Evolutionary conservation across 108 stramenopile genomes (phyloP).

Genomic region (Fragilaria crotonensis): DNA sequence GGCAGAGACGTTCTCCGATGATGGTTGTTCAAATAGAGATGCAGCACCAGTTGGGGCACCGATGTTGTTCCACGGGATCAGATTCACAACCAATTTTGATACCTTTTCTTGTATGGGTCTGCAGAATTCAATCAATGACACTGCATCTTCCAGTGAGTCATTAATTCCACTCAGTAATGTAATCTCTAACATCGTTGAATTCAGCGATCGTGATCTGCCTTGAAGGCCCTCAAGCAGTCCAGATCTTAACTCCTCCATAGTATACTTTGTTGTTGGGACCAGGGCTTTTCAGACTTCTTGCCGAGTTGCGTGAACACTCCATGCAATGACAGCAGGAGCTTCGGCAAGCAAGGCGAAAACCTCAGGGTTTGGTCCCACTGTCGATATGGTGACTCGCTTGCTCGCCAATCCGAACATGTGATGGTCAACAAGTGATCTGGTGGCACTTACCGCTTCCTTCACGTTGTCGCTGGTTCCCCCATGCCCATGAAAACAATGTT

Average conservation of each 20-base stretch:
- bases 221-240: constrained; percentile 59
- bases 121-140: constrained; percentile 62
- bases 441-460: constrained; percentile 47
- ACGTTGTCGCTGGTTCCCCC: constrained; percentile 85
- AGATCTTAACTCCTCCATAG: constrained; percentile 61
- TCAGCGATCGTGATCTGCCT: constrained; percentile 22
- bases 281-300: constrained; percentile 62
- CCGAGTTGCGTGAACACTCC: constrained; percentile 77
- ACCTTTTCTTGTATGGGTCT: constrained; percentile 42
- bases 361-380: constrained; percentile 70
- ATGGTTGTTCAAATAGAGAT: constrained; percentile 47
- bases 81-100: constrained; percentile 62
- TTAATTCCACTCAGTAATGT: constrained; percentile 77
- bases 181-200: constrained; percentile 72
- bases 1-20: constrained; percentile 29
- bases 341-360: constrained; percentile 41
- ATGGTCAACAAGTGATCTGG: constrained; percentile 40
- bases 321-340: constrained; percentile 65
- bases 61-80: constrained; percentile 87
- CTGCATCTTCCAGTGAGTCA: constrained; percentile 68
- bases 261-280: constrained; percentile 75
- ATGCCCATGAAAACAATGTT: constrained; percentile 90
- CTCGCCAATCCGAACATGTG: constrained; percentile 54
- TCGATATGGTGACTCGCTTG: constrained; percentile 68
- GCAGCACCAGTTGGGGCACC: constrained; percentile 15